phyloP scores from a whole-genome alignment of 2,329 filamentous ascomycete genomes.

The Phoma herbarum region DNA sequence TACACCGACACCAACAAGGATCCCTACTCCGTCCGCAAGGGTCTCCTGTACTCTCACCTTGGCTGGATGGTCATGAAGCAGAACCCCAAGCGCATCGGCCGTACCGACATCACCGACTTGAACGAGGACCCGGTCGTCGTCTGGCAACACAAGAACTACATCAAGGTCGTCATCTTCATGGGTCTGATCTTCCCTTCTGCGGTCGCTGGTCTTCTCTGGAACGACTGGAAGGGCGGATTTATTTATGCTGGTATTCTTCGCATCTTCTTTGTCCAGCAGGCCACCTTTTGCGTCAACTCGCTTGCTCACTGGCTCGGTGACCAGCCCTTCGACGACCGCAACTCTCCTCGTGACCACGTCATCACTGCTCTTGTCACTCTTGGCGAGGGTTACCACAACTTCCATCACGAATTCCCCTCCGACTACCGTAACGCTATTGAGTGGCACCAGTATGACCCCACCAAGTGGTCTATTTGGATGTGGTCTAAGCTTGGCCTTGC shows the following conservation, averaged over 20 bases:
- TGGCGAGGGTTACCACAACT: slow-evolving; percentile 58
- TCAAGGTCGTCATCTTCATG: slow-evolving; percentile 60
- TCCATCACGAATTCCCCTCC: slow-evolving; percentile 57
- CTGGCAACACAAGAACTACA: slow-evolving; percentile 60
- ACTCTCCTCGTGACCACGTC: slow-evolving; percentile 55
- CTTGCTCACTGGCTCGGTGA: slow-evolving; percentile 63
- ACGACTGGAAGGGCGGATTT: slow-evolving; percentile 60
- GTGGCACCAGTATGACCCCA: slow-evolving; percentile 55
- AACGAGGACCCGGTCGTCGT: slow-evolving; percentile 62
- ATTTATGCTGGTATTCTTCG: slow-evolving; percentile 62
- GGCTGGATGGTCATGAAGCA: slow-evolving; percentile 65
- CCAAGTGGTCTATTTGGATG: slow-evolving; percentile 57
- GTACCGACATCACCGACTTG: slow-evolving; percentile 61
- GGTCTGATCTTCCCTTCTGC: slow-evolving; percentile 59
- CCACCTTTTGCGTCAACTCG: slow-evolving; percentile 64
- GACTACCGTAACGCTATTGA: slow-evolving; percentile 57
- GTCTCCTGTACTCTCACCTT: slow-evolving; percentile 60
- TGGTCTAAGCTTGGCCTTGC: slow-evolving; percentile 56
- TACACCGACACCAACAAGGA: slow-evolving; percentile 64
- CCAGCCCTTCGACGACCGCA: slow-evolving; percentile 57
- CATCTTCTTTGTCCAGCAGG: slow-evolving; percentile 63
- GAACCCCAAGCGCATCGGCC: slow-evolving; percentile 62
- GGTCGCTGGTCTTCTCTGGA: slow-evolving; percentile 59
- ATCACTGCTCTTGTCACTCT: slow-evolving; percentile 55
- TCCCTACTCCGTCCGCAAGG: slow-evolving; percentile 63